Conservation (phyloP, 495 filamentous ascomycete genomes). For the Aspergillus diversus region DNA sequence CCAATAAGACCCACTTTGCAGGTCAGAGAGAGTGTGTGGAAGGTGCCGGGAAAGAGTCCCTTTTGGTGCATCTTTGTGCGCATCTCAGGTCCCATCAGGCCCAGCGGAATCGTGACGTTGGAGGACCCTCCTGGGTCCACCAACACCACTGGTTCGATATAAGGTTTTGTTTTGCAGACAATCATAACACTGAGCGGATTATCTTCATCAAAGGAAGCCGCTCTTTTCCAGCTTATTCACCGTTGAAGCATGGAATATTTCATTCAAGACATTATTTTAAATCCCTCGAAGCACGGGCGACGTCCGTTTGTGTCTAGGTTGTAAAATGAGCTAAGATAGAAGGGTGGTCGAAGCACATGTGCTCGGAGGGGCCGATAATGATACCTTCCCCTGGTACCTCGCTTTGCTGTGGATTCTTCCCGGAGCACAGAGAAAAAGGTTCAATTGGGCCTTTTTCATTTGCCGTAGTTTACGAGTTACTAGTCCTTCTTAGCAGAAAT, state of each 20-base stretch:
- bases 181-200: background rate
- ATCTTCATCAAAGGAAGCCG: background rate
- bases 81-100: background rate
- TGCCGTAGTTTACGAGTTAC: no score
- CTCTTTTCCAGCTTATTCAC: background rate
- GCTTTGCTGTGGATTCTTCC: no score
- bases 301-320: background rate
- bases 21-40: conserved; percentile 5
- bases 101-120: background rate
- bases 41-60: background rate
- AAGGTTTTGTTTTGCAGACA: background rate
- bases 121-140: background rate
- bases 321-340: background rate
- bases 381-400: no score
- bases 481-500: no score
- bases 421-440: no score
- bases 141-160: background rate
- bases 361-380: background rate
- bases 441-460: no score
- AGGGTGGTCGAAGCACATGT: background rate
- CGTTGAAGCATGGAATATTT: background rate
- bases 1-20: conserved; percentile 12
- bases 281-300: background rate
- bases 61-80: background rate
- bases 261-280: background rate